Evolutionary conservation across 129 eudicot genomes (phyloP).

Genomic region (Scalesia atractyloides): DNA sequence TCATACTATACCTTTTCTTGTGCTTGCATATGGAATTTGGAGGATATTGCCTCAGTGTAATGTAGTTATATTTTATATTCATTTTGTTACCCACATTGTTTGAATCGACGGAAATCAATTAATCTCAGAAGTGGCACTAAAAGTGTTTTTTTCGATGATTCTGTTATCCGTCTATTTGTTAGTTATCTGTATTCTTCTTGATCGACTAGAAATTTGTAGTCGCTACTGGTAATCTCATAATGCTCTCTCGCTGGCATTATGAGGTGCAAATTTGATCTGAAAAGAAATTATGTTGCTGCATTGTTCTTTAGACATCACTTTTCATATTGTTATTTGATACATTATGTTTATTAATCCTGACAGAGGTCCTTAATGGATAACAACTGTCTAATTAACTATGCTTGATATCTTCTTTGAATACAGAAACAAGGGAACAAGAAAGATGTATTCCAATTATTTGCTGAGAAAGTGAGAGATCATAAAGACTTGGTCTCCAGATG

Average conservation of each 20-base stretch:
- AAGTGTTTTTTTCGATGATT: not conserved
- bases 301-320: not conserved
- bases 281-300: not conserved
- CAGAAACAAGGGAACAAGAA: constrained; percentile 92
- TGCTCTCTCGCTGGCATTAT: not conserved
- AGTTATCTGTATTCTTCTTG: constrained; percentile 6
- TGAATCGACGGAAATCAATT: constrained; percentile 7
- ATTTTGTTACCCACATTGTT: not conserved
- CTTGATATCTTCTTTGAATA: constrained; percentile 13
- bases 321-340: too few relatives aligned
- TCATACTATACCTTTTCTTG: not conserved
- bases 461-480: constrained; percentile 96
- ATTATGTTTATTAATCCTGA: too few relatives aligned
- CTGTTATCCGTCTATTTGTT: not conserved
- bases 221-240: not conserved
- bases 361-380: too few relatives aligned
- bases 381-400: constrained; percentile 1
- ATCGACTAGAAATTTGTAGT: not conserved
- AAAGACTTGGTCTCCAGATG: constrained; percentile 94
- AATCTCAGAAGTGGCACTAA: not conserved
- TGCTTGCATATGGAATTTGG: not conserved
- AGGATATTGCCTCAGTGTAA: not conserved
- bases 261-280: constrained; percentile 2
- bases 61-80: not conserved
- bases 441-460: constrained; percentile 86